These are phyloP conservation scores for Ogataea glucozyma DNA, from an alignment of 805 yeast genomes.

Conservation along the genomic window DNA sequence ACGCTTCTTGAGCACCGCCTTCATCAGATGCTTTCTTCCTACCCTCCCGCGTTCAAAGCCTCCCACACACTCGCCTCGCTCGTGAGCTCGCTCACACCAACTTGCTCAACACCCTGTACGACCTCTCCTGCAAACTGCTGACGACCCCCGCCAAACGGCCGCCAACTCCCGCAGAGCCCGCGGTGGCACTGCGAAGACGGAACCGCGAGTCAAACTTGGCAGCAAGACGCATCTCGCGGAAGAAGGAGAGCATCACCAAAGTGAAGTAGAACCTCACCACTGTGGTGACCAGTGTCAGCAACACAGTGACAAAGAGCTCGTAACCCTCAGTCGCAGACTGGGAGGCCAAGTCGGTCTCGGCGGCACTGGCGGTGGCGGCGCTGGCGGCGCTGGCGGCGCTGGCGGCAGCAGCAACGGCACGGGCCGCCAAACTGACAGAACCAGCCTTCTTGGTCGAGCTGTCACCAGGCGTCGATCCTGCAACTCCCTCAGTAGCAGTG, in stretches of 20 bases:
- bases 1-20: no score
- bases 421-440: constrained; percentile 7
- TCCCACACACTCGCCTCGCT: no score
- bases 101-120: constrained; percentile 22
- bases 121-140: constrained; percentile 17
- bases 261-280: constrained; percentile 59
- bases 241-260: constrained; percentile 57
- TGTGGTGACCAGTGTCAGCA: constrained; percentile 49
- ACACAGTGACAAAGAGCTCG: constrained; percentile 58
- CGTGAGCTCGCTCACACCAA: neutral
- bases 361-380: constrained; percentile 23
- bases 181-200: constrained; percentile 21
- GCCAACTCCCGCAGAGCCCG: constrained; percentile 4
- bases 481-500: constrained; percentile 28
- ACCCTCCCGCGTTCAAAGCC: no score
- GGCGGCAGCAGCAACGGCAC: constrained; percentile 9
- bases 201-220: constrained; percentile 39
- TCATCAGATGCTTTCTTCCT: no score
- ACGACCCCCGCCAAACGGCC: constrained; percentile 5
- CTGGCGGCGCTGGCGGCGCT: constrained; percentile 10
- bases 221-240: constrained; percentile 53
- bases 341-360: constrained; percentile 34
- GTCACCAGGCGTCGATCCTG: no score
- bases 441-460: neutral
- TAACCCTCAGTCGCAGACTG: constrained; percentile 65